These are phyloP conservation scores for Aschersonia sp. DNA, from an alignment of 2,329 filamentous ascomycete genomes.

Conservation along the genomic window DNA sequence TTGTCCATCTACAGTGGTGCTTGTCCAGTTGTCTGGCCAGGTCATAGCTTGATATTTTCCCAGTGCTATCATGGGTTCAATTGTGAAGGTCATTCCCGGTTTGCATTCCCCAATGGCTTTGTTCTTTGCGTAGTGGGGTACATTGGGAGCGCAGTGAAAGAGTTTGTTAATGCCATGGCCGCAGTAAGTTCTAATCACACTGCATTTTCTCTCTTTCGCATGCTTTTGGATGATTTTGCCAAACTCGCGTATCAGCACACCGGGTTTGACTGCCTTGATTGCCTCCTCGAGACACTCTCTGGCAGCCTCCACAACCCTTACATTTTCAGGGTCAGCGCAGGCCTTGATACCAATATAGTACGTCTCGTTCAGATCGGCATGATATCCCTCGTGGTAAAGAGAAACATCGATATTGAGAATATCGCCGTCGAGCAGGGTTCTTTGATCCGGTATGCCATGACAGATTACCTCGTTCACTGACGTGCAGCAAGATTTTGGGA, in stretches of 20 bases:
- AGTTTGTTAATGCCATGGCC: constrained; percentile 89
- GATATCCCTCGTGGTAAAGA: constrained; percentile 86
- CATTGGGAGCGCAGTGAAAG: constrained; percentile 88
- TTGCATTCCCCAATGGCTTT: constrained; percentile 92
- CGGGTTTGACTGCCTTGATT: constrained; percentile 85
- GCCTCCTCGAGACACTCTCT: constrained; percentile 78
- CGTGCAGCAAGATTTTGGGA: constrained; percentile 96
- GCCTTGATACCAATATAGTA: constrained; percentile 94
- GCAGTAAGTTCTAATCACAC: constrained; percentile 90
- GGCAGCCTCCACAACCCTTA: constrained; percentile 80
- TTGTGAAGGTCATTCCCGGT: constrained; percentile 96
- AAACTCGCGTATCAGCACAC: constrained; percentile 81
- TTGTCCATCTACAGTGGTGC: constrained; percentile 79
- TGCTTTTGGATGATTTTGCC: constrained; percentile 93
- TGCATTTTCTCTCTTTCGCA: constrained; percentile 72
- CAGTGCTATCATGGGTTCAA: constrained; percentile 94
- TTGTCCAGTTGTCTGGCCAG: constrained; percentile 99
- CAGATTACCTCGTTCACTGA: constrained; percentile 96
- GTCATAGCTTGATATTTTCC: constrained; percentile 87
- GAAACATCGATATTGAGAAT: constrained; percentile 96
- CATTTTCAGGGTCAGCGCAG: constrained; percentile 66
- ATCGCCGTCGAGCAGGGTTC: constrained; percentile 76
- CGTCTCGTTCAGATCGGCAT: constrained; percentile 94
- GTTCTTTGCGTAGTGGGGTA: constrained; percentile 97
- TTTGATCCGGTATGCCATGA: constrained; percentile 91